Evolutionary conservation across 1,284 basidiomycete genomes (phyloP).

Genomic region (Schizopora paradoxa): DNA sequence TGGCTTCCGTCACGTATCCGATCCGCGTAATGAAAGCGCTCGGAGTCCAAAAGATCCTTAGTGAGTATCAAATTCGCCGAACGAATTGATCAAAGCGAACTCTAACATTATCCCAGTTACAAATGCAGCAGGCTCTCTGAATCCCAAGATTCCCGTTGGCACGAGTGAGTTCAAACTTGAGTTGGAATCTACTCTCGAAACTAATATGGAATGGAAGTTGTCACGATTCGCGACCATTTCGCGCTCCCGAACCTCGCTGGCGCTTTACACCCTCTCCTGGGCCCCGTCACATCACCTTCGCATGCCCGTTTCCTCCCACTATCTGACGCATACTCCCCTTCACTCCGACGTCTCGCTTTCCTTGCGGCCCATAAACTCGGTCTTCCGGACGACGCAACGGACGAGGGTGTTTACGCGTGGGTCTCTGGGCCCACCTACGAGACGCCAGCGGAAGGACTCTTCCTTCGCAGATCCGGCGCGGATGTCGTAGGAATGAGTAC

Average conservation of each 20-base stretch:
- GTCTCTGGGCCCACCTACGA: conserved; percentile 84
- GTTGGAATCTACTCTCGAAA: neutral
- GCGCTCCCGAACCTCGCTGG: conserved; percentile 75
- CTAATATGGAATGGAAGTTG: conserved; percentile 42
- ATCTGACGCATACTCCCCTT: conserved; percentile 71
- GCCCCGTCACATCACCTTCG: conserved; percentile 50
- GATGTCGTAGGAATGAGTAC: conserved; percentile 90
- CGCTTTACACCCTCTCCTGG: conserved; percentile 68
- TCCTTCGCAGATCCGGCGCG: conserved; percentile 65
- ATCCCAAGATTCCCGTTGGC: conserved; percentile 67
- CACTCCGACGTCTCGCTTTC: conserved; percentile 65
- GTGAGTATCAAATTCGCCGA: conserved; percentile 36
- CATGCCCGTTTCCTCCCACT: conserved; percentile 73
- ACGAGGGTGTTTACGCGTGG: conserved; percentile 82
- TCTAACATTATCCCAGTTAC: conserved; percentile 49
- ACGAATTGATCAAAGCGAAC: neutral
- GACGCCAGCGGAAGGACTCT: conserved; percentile 74
- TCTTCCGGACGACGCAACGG: conserved; percentile 41
- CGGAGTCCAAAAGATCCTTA: conserved; percentile 69
- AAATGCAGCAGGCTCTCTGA: conserved; percentile 78
- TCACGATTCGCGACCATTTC: conserved; percentile 78
- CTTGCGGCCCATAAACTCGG: conserved; percentile 57
- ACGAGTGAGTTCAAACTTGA: conserved; percentile 51
- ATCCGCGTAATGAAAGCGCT: conserved; percentile 71
- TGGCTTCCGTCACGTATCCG: conserved; percentile 68